phyloP scores from a whole-genome alignment of 2,329 filamentous ascomycete genomes.

The Ophiocordyceps camponoti-floridani region DNA sequence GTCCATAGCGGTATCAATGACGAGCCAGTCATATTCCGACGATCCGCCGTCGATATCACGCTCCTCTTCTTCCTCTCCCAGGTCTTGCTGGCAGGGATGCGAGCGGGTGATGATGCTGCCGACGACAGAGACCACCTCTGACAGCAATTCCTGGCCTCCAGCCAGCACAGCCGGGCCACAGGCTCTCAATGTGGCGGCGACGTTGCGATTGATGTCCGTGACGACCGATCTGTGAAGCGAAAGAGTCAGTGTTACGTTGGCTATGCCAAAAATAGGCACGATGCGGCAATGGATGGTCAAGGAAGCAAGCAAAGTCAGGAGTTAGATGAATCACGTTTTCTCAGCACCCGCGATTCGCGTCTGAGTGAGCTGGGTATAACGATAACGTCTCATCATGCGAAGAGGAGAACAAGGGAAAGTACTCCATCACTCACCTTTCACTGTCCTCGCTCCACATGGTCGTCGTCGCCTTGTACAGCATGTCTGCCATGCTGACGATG shows the following conservation, averaged over 20 bases:
- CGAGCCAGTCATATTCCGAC: conserved; percentile 94
- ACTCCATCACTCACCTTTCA: conserved; percentile 61
- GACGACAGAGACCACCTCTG: conserved; percentile 60
- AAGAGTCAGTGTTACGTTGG: background rate
- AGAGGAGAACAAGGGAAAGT: background rate
- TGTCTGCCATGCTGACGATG: conserved; percentile 68
- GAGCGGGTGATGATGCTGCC: conserved; percentile 70
- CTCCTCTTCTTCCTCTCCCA: conserved; percentile 64
- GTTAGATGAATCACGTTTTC: conserved; percentile 42
- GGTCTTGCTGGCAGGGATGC: conserved; percentile 84
- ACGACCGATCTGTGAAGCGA: conserved; percentile 50
- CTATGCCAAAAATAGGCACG: background rate
- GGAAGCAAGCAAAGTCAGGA: conserved; percentile 4
- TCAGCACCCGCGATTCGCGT: conserved; percentile 78
- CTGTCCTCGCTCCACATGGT: conserved; percentile 77
- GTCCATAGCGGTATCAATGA: conserved; percentile 86
- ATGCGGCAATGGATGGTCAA: too few species aligned
- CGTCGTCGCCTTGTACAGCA: conserved; percentile 71
- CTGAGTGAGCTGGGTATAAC: conserved; percentile 99
- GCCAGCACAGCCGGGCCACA: conserved; percentile 76
- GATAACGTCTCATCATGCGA: conserved; percentile 70
- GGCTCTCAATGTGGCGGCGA: conserved; percentile 76
- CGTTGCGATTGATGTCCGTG: conserved; percentile 86
- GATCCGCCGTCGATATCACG: conserved; percentile 56
- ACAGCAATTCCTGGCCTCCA: conserved; percentile 47